phyloP scores from a whole-genome alignment of 495 filamentous ascomycete genomes.

The Hypoxylon subgilvum region DNA sequence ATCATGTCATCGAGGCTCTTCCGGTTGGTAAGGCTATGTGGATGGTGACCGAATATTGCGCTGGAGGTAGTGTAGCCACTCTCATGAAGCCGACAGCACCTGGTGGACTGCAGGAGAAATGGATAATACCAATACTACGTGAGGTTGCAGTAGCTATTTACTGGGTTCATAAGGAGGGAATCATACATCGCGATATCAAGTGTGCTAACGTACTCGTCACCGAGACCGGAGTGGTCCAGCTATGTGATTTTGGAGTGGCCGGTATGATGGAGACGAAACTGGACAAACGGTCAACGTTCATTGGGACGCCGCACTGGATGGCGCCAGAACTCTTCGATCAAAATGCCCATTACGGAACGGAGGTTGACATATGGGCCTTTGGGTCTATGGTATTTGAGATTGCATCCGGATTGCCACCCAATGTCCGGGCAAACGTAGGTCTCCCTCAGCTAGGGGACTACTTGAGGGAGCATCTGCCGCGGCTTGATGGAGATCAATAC shows the following conservation, averaged over 20 bases:
- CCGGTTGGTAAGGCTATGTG: slow-evolving; percentile 87
- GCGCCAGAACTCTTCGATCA: slow-evolving; percentile 80
- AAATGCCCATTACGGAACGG: slow-evolving; percentile 62
- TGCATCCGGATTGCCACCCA: slow-evolving; percentile 85
- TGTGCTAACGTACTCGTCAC: slow-evolving; percentile 91
- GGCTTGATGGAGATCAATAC: slow-evolving; percentile 77
- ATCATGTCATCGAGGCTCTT: slow-evolving; percentile 84
- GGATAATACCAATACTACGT: slow-evolving; percentile 85
- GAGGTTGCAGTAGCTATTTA: slow-evolving; percentile 84
- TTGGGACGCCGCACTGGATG: slow-evolving; percentile 98
- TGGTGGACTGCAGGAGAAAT: slow-evolving; percentile 82
- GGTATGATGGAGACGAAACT: slow-evolving; percentile 81
- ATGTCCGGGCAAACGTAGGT: slow-evolving; percentile 57
- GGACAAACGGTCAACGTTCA: slow-evolving; percentile 89
- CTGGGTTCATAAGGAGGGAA: slow-evolving; percentile 87
- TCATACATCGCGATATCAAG: slow-evolving; percentile 97
- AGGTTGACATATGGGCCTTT: slow-evolving; percentile 96
- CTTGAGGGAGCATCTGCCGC: slow-evolving; percentile 66
- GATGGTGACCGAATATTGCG: slow-evolving; percentile 95
- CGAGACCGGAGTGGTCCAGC: slow-evolving; percentile 82
- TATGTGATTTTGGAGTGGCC: slow-evolving; percentile 96
- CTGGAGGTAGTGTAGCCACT: slow-evolving; percentile 92
- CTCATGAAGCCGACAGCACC: slow-evolving; percentile 71
- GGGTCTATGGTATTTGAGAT: slow-evolving; percentile 91
- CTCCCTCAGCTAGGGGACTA: slow-evolving; percentile 63